Percentiles rank a stretch among this genome's conserved stretches.
Conservation (phyloP, 2,329 filamentous ascomycete species). For the Diplocarpon rosae region DNA sequence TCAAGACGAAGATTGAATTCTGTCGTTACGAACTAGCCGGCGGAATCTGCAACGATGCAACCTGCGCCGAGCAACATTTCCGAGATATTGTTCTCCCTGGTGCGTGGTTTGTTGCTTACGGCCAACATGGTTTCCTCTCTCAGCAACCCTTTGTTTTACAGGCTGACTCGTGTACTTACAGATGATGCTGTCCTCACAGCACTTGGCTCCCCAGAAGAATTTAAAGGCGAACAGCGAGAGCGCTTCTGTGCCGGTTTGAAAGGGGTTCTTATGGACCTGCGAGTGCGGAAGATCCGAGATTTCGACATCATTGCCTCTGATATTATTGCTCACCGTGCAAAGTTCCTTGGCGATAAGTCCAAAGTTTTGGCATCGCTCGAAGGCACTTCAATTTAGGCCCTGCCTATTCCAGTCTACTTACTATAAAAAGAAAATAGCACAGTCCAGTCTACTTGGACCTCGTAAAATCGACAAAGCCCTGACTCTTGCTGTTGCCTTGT, state of each 20-base stretch:
- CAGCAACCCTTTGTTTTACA: constrained; percentile 25
- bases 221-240: constrained; percentile 47
- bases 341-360: constrained; percentile 52
- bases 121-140: constrained; percentile 14
- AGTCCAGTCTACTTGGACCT: too few relatives aligned
- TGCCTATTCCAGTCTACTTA: too few relatives aligned
- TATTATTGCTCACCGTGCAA: constrained; percentile 55
- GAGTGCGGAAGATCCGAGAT: constrained; percentile 49
- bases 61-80: constrained; percentile 76
- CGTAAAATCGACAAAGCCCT: too few relatives aligned
- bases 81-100: constrained; percentile 59
- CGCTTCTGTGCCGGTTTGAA: constrained; percentile 52
- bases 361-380: constrained; percentile 48
- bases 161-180: constrained; percentile 34
- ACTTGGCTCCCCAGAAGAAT: constrained; percentile 55
- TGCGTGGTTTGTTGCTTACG: constrained; percentile 41
- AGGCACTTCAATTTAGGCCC: constrained; percentile 19
- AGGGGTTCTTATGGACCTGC: constrained; percentile 48
- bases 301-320: constrained; percentile 55
- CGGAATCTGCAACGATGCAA: constrained; percentile 58
- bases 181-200: constrained; percentile 65
- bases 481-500: too few relatives aligned
- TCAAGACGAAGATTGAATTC: constrained; percentile 62
- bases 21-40: constrained; percentile 67
- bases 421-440: too few relatives aligned